These are phyloP conservation scores for Paecilomyces variotii DNA, from an alignment of 2,329 filamentous ascomycete genomes.

Conservation along the genomic window DNA sequence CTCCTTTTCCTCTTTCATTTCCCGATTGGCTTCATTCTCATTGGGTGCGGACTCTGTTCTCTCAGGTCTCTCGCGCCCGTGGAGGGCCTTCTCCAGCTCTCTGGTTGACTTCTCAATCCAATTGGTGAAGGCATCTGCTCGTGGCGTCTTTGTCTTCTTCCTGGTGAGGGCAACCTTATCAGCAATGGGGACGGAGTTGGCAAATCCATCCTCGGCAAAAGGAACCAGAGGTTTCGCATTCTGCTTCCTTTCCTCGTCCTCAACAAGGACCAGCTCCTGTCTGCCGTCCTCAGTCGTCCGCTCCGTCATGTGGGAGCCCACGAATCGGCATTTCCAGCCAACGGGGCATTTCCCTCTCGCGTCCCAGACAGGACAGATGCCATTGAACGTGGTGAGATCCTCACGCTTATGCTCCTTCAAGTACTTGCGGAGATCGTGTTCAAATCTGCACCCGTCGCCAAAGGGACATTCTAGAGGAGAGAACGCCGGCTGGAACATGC, in stretches of 20 bases:
- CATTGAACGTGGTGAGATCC: conserved; percentile 67
- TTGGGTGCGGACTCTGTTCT: conserved; percentile 1
- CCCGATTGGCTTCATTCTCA: conserved; percentile 14
- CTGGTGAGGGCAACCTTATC: conserved; percentile 69
- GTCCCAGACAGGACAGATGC: conserved; percentile 75
- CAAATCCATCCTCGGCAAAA: conserved; percentile 51
- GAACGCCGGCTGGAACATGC: conserved; percentile 67
- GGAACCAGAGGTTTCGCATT: conserved; percentile 23
- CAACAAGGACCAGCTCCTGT: conserved; percentile 69
- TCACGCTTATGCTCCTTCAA: conserved; percentile 71
- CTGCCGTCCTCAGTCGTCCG: conserved; percentile 67
- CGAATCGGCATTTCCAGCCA: conserved; percentile 93
- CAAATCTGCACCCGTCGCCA: conserved; percentile 70
- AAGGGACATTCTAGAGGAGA: conserved; percentile 67
- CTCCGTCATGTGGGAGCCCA: conserved; percentile 78
- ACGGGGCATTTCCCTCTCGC: conserved; percentile 66
- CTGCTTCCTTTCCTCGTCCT: conserved; percentile 44
- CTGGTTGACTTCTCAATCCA: conserved; percentile 65
- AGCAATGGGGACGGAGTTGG: conserved; percentile 63
- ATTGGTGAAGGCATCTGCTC: conserved; percentile 65
- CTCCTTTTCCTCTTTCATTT: conserved; percentile 31
- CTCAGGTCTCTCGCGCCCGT: conserved; percentile 36
- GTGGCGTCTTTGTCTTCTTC: conserved; percentile 61
- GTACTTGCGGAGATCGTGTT: conserved; percentile 81
- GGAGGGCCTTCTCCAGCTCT: conserved; percentile 41